These are phyloP conservation scores for Binderoboletus segoi DNA, from an alignment of 1,284 basidiomycete species.

Conservation along the genomic window DNA sequence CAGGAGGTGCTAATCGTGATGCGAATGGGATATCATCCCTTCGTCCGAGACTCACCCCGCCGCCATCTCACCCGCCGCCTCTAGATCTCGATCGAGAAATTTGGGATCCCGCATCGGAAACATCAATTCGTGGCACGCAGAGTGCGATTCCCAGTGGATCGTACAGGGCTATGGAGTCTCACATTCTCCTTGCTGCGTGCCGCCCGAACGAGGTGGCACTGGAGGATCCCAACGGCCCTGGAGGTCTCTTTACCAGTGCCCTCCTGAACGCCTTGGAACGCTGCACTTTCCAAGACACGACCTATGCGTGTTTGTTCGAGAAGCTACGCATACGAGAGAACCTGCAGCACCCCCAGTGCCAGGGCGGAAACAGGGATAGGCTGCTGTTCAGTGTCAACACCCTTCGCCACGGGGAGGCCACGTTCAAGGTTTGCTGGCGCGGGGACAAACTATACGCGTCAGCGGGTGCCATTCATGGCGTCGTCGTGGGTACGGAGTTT, in stretches of 20 bases:
- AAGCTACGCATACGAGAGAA: background rate
- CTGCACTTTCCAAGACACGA: background rate
- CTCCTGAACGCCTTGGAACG: background rate
- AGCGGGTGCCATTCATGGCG: background rate
- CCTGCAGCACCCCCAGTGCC: background rate
- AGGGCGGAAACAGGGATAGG: background rate
- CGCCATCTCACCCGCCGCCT: background rate
- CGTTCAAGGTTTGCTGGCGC: background rate
- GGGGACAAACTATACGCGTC: background rate
- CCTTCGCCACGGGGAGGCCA: background rate
- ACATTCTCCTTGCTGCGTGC: conserved; percentile 1
- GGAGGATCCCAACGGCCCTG: background rate
- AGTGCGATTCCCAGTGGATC: background rate
- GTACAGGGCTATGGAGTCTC: conserved; percentile 1
- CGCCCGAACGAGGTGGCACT: background rate
- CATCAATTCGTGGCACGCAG: background rate
- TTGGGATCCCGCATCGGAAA: background rate
- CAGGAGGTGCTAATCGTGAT: background rate
- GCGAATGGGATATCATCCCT: background rate
- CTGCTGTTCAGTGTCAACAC: background rate
- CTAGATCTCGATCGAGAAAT: conserved; percentile 1
- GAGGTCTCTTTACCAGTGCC: conserved; percentile 1
- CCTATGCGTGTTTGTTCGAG: conserved; percentile 1
- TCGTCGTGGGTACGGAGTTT: background rate
- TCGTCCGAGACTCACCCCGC: background rate